Conservation (phyloP, 495 filamentous ascomycete genomes). For the Penicillium arizonense region DNA sequence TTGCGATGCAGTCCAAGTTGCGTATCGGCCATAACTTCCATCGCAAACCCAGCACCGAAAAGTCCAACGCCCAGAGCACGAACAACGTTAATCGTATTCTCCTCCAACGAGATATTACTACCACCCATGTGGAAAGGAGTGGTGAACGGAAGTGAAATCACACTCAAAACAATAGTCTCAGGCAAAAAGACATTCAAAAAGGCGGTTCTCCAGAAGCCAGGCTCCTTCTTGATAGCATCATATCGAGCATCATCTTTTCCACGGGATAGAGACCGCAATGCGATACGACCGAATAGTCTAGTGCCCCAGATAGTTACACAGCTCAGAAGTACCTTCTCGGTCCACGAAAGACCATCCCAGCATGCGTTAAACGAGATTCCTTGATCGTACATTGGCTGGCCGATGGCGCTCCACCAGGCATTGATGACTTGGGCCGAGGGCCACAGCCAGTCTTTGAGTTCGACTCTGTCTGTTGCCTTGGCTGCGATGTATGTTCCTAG, state of each 20-base stretch:
- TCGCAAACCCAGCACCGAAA: conserved; percentile 51
- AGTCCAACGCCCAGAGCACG: conserved; percentile 51
- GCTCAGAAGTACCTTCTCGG: conserved; percentile 49
- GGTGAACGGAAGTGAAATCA: conserved; percentile 55
- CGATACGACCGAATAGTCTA: conserved; percentile 52
- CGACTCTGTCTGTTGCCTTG: conserved; percentile 46
- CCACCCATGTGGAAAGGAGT: conserved; percentile 43
- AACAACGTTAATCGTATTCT: conserved; percentile 13
- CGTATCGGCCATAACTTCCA: conserved; percentile 54
- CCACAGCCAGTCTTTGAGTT: conserved; percentile 60
- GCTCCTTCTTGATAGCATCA: conserved; percentile 43
- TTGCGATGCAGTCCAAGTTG: conserved; percentile 44
- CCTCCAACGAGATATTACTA: conserved; percentile 7
- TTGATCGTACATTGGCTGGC: conserved; percentile 38
- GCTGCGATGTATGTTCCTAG: conserved; percentile 47
- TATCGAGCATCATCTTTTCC: conserved; percentile 57
- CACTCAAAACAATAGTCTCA: conserved; percentile 49
- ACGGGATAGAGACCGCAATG: conserved; percentile 37
- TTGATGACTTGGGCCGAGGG: conserved; percentile 51
- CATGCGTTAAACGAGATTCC: conserved; percentile 39
- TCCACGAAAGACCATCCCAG: conserved; percentile 43
- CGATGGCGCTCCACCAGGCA: conserved; percentile 58
- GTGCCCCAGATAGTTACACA: conserved; percentile 55
- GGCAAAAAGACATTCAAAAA: conserved; percentile 51
- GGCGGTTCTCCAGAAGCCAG: conserved; percentile 52